These are phyloP conservation scores for Ogataea pignaliae DNA, from an alignment of 805 yeast species.

Conservation along the genomic window DNA sequence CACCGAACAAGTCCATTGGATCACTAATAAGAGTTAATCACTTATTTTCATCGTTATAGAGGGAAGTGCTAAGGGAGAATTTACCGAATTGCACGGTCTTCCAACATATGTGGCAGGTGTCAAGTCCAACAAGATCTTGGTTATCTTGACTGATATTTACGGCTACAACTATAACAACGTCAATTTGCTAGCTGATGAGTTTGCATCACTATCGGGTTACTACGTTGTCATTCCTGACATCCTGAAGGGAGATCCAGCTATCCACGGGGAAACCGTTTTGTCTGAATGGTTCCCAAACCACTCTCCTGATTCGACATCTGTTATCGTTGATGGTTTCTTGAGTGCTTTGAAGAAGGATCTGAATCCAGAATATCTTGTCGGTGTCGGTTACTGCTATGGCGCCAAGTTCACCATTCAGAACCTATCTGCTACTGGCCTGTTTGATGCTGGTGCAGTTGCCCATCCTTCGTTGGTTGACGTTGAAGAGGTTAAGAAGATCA, in stretches of 20 bases:
- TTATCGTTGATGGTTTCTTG: slow-evolving; percentile 47
- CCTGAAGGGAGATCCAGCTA: slow-evolving; percentile 50
- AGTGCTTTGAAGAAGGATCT: slow-evolving; percentile 37
- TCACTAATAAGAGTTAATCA: slow-evolving; percentile 9
- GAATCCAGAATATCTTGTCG: slow-evolving; percentile 46
- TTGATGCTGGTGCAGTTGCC: slow-evolving; percentile 65
- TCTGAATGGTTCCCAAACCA: slow-evolving; percentile 41
- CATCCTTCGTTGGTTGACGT: slow-evolving; percentile 75
- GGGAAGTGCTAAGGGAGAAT: slow-evolving; percentile 42
- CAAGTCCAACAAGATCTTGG: slow-evolving; percentile 44
- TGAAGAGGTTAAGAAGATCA: slow-evolving; percentile 58
- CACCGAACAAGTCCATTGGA: not conserved
- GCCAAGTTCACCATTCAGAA: slow-evolving; percentile 64
- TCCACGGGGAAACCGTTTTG: slow-evolving; percentile 20
- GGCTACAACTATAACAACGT: slow-evolving; percentile 60
- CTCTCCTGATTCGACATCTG: slow-evolving; percentile 39
- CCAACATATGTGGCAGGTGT: slow-evolving; percentile 47
- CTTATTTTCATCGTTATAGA: slow-evolving; percentile 9
- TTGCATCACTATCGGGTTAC: slow-evolving; percentile 54
- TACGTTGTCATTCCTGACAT: slow-evolving; percentile 76
- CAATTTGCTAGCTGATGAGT: slow-evolving; percentile 59
- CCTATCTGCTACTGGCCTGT: slow-evolving; percentile 31
- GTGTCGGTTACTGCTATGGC: slow-evolving; percentile 82
- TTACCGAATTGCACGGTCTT: slow-evolving; percentile 38
- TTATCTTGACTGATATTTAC: slow-evolving; percentile 64